These are phyloP conservation scores for Tarenaya hassleriana DNA, from an alignment of 345 rosid species.

Conservation along the genomic window DNA sequence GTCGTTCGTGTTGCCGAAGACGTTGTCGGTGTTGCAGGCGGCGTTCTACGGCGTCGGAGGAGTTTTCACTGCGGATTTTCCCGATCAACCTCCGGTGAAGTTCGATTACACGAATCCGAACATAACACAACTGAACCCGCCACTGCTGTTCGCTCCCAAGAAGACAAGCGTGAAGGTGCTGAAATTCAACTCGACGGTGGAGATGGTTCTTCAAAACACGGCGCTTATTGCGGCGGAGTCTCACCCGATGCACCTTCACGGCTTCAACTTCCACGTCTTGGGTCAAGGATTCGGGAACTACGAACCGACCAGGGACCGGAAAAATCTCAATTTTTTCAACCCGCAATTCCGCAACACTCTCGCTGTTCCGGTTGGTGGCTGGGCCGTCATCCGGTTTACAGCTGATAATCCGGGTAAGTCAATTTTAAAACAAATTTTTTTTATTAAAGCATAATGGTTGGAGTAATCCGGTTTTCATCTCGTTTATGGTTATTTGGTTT, in stretches of 20 bases:
- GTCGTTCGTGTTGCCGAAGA: conserved; percentile 47
- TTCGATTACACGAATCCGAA: conserved; percentile 59
- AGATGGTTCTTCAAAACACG: conserved; percentile 64
- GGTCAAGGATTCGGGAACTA: conserved; percentile 86
- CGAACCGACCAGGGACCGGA: conserved; percentile 29
- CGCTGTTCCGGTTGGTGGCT: conserved; percentile 65
- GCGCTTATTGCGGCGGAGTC: conserved; percentile 44
- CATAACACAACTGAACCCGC: conserved; percentile 21
- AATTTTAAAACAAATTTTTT: too few relatives aligned
- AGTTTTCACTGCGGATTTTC: conserved; percentile 64
- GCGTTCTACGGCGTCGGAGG: conserved; percentile 42
- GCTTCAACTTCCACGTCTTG: conserved; percentile 62
- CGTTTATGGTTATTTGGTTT: too few relatives aligned
- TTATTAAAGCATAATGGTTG: too few relatives aligned
- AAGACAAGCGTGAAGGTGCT: conserved; percentile 47
- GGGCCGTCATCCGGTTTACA: conserved; percentile 63
- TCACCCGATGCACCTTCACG: conserved; percentile 91
- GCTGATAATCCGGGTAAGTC: conserved; percentile 75
- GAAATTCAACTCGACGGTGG: conserved; percentile 56
- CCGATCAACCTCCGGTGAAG: conserved; percentile 43
- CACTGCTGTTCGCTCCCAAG: conserved; percentile 42
- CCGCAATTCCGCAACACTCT: conserved; percentile 65
- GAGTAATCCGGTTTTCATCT: too few relatives aligned
- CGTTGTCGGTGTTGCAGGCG: conserved; percentile 58
- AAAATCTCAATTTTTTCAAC: conserved; percentile 48